phyloP scores from a whole-genome alignment of 352 stramenopile genomes.

The Pelagophyceae sp. region DNA sequence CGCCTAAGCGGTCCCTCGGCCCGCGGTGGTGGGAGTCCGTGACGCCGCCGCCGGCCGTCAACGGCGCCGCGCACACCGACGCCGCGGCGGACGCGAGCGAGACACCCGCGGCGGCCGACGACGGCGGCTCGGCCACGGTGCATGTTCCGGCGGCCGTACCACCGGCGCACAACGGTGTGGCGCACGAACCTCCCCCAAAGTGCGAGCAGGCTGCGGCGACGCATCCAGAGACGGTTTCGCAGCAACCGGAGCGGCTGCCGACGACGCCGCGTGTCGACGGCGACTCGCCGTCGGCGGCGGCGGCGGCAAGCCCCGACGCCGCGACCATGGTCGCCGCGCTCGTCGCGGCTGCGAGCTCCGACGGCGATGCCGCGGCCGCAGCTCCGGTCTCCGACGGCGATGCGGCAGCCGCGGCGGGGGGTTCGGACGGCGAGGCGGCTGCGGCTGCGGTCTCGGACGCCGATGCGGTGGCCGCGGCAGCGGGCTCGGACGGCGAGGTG shows the following conservation, averaged over 20 bases:
- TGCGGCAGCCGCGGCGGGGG: background rate
- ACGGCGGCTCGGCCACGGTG: too few relatives aligned
- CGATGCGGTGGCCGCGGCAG: background rate
- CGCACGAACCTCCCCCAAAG: too few relatives aligned
- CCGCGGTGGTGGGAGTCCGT: constrained; percentile 15
- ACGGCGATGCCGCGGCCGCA: too few relatives aligned
- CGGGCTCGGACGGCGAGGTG: background rate
- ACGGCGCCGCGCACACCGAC: background rate
- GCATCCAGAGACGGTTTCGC: too few relatives aligned
- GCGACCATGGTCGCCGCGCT: too few relatives aligned
- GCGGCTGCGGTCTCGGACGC: background rate
- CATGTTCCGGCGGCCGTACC: background rate
- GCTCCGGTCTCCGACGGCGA: background rate
- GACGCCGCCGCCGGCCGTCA: too few relatives aligned
- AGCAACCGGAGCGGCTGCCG: background rate
- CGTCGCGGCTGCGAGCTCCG: too few relatives aligned
- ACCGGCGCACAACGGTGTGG: background rate
- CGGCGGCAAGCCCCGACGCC: too few relatives aligned
- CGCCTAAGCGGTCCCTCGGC: background rate
- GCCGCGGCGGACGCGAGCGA: background rate
- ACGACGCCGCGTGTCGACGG: background rate
- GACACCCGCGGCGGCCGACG: background rate
- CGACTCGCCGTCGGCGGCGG: too few relatives aligned
- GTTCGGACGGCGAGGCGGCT: background rate
- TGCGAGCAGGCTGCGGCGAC: too few relatives aligned